Evolutionary conservation across 225 moss, liverwort and hornwort genomes (phyloP).

Genomic region (Physcomitrellopsis africana): DNA sequence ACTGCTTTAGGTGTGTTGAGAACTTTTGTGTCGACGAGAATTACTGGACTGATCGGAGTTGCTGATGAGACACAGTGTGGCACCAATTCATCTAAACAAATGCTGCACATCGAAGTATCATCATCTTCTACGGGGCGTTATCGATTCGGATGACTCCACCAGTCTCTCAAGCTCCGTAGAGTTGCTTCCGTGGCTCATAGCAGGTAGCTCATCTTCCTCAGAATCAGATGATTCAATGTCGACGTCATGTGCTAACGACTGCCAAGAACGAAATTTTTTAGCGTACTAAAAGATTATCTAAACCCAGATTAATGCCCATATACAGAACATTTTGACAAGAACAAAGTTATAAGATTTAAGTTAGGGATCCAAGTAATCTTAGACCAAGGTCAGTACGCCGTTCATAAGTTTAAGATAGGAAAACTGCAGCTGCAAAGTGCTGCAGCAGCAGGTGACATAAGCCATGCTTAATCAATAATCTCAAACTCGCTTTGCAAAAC

Average conservation of each 20-base stretch:
- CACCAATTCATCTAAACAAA: no score
- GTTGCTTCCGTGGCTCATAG: conserved; percentile 27
- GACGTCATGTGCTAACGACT: conserved; percentile 82
- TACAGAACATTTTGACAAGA: conserved; percentile 26
- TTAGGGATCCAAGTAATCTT: conserved; percentile 24
- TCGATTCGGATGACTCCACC: conserved; percentile 48
- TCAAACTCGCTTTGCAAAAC: conserved; percentile 24
- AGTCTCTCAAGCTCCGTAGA: conserved; percentile 37
- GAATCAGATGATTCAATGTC: conserved; percentile 40
- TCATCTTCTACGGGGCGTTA: conserved; percentile 41
- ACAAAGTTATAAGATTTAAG: conserved; percentile 19
- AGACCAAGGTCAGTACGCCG: conserved; percentile 11
- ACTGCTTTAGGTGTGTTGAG: background rate
- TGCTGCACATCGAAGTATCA: conserved; percentile 5
- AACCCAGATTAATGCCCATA: conserved; percentile 21
- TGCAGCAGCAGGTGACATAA: conserved; percentile 21
- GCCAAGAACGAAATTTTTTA: conserved; percentile 36
- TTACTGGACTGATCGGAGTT: conserved; percentile 15
- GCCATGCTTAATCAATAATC: conserved; percentile 27
- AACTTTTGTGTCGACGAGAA: background rate
- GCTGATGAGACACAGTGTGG: background rate
- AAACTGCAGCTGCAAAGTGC: conserved; percentile 8
- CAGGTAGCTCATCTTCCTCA: conserved; percentile 30
- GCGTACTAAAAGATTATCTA: conserved; percentile 20
- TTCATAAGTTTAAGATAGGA: background rate